Base-by-base conservation (phyloP, 148 eudicot genomes). In the Cornus suecica region DNA sequence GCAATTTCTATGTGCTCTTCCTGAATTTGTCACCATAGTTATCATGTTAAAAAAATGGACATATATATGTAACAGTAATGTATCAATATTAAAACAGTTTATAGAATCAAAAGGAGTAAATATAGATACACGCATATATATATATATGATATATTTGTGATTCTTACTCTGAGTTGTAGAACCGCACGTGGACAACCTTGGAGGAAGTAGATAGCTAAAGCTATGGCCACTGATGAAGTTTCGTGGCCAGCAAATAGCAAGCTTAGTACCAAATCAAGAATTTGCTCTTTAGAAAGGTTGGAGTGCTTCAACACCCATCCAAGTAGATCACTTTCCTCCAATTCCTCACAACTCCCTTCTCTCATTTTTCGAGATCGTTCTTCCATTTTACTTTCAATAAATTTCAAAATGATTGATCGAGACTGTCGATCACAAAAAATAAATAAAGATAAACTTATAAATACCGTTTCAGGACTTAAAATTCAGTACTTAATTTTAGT, bases 241-340 rank as follows among this genome's bases (percentile, higher is more conserved):
- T 94, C 98, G 79, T 94, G 98, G 22, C 98, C 98, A 24, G 98
- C 98, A 80, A 94, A 94, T 60, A 94, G 86, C 80, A 94, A 84
- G 79, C 98, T 92, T 70, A 94, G 77, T 4, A 94, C 90, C 70
- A 94, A 88, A 78, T 94, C 98, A 32, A 90, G 85, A 34, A 94
- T 92, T 74, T 94, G 98, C 81, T 94, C 98, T n/a, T 94, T 94
- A 29, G 90, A 92, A 3, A 94, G 88, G 81, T 81, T 83, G 0
- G 98, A 90, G 78, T 94, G 83, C 82, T 88, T 94, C 74, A 92
- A 65, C 2, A 89, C 98, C 97, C 97, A 94, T n/a, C 98, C 97
- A 9, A 94, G 94, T 22, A 94, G 82, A 83, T 94, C 98, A 73
- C 89, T 86, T 30, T 92, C 97, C 2, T 90, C 89, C 76, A 56